Conservation (phyloP, 768 basidiomycete genomes). For the Podaxis sp. region DNA sequence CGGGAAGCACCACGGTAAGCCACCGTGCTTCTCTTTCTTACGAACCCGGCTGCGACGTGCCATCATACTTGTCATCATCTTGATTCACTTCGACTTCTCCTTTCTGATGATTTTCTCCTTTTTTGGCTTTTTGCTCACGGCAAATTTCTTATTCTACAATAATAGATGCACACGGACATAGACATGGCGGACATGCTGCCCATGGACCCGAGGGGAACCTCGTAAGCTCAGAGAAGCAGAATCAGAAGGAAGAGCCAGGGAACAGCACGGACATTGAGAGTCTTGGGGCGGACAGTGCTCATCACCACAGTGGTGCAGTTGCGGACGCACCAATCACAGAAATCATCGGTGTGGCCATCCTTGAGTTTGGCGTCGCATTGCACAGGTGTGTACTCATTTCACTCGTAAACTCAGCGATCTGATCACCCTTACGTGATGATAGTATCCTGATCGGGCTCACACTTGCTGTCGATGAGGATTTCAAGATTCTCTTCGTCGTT, state of each 20-base stretch:
- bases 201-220: constrained; percentile 62
- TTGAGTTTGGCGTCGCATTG: constrained; percentile 91
- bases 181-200: constrained; percentile 54
- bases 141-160: constrained; percentile 5
- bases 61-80: background rate
- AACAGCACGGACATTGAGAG: constrained; percentile 28
- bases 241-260: constrained; percentile 15
- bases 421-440: constrained; percentile 1
- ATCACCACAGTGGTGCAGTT: constrained; percentile 15
- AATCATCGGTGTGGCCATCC: constrained; percentile 82
- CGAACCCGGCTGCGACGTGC: background rate
- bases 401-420: background rate
- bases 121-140: background rate
- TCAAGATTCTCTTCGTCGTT: constrained; percentile 87
- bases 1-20: constrained; percentile 61
- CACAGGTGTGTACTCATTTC: constrained; percentile 52
- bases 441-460: constrained; percentile 88
- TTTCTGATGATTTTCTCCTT: background rate
- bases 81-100: background rate
- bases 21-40: background rate
- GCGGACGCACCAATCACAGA: constrained; percentile 59
- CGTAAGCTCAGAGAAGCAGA: constrained; percentile 11
- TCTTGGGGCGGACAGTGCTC: constrained; percentile 17
- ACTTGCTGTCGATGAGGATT: constrained; percentile 80
- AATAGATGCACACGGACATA: constrained; percentile 69